Conservation (phyloP, 2,329 filamentous ascomycete genomes). For the Colletotrichum eleusines region DNA sequence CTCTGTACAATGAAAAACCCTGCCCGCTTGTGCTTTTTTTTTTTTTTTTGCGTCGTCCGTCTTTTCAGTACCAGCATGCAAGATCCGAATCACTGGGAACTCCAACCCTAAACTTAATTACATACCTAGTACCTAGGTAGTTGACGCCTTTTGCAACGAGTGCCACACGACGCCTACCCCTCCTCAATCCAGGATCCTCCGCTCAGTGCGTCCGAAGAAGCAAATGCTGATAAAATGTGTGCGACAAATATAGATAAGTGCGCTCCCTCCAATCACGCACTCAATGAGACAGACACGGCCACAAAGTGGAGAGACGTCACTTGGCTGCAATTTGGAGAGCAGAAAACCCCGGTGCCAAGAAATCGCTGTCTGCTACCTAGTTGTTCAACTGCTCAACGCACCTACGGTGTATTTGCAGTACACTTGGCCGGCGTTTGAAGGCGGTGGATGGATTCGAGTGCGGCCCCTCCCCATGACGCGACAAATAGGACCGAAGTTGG, state of each 20-base stretch:
- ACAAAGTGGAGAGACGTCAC: conserved; percentile 30
- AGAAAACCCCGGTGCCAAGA: conserved; percentile 31
- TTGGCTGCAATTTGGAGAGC: conserved; percentile 9
- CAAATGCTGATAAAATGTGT: not conserved
- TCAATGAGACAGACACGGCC: not conserved
- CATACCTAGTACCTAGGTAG: no score
- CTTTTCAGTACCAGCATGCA: not conserved
- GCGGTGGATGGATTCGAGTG: conserved; percentile 23
- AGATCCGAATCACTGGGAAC: conserved; percentile 35
- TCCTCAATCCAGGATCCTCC: not conserved
- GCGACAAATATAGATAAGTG: not conserved
- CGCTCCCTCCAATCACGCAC: not conserved
- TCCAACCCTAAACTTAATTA: conserved; percentile 19
- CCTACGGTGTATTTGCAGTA: not conserved
- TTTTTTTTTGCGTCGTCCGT: not conserved
- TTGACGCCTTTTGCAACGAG: not conserved
- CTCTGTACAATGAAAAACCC: not conserved
- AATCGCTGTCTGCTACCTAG: conserved; percentile 3
- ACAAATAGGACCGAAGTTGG: conserved; percentile 34
- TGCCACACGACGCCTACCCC: not conserved
- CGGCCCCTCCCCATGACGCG: conserved; percentile 31
- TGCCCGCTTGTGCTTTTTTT: conserved; percentile 5
- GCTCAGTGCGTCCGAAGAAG: not conserved
- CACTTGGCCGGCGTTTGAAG: conserved; percentile 18
- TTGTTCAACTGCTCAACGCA: conserved; percentile 1